These are phyloP conservation scores for Gossypium arboreum DNA, from an alignment of 345 rosid genomes.

Conservation along the genomic window DNA sequence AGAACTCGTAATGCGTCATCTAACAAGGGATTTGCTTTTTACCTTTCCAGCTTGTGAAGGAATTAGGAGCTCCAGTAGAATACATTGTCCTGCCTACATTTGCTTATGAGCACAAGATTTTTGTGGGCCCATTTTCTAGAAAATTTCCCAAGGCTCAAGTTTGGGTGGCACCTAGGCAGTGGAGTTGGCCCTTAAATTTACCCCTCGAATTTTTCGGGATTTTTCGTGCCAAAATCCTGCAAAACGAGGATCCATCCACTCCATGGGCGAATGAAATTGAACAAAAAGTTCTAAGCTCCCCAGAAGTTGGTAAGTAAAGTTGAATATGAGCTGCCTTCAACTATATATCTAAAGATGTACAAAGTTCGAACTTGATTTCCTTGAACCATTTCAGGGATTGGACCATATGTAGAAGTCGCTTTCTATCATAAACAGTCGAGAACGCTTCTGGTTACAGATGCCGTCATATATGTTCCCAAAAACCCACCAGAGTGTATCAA, in stretches of 20 bases:
- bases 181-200: conserved; percentile 97
- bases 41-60: conserved; percentile 70
- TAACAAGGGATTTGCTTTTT: conserved; percentile 14
- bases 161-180: conserved; percentile 98
- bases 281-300: conserved; percentile 87
- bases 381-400: conserved; percentile 56
- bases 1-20: conserved; percentile 13
- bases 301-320: conserved; percentile 79
- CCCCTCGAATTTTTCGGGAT: conserved; percentile 94
- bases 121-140: conserved; percentile 92
- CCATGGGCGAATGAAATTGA: conserved; percentile 94
- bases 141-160: conserved; percentile 83
- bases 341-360: not conserved
- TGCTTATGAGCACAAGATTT: conserved; percentile 95
- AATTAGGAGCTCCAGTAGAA: conserved; percentile 83
- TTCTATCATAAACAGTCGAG: conserved; percentile 84
- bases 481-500: conserved; percentile 79
- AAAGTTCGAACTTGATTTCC: not conserved
- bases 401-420: conserved; percentile 92
- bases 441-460: conserved; percentile 84
- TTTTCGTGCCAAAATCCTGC: conserved; percentile 72
- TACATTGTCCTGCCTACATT: conserved; percentile 83
- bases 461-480: conserved; percentile 77
- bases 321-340: not conserved
- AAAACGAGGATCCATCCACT: conserved; percentile 64